These are phyloP conservation scores for Discostella pseudostelligera DNA, from an alignment of 108 stramenopile genomes.

Conservation along the genomic window DNA sequence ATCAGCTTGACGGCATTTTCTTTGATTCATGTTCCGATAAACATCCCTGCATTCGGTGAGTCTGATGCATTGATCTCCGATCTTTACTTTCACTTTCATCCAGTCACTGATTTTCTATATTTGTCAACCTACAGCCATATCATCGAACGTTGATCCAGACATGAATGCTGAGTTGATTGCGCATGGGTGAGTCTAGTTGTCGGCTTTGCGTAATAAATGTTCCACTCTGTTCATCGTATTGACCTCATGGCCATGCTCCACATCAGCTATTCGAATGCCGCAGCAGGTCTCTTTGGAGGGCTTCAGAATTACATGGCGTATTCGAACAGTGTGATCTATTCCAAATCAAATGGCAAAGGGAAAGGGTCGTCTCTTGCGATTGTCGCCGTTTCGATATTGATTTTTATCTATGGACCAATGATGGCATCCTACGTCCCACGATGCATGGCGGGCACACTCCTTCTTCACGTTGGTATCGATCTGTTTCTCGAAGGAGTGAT, in stretches of 20 bases:
- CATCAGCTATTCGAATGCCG: slow-evolving; percentile 56
- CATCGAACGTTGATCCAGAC: slow-evolving; percentile 59
- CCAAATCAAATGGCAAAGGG: slow-evolving; percentile 62
- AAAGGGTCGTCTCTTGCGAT: slow-evolving; percentile 47
- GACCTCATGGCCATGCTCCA: not conserved
- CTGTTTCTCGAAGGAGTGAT: slow-evolving; percentile 38
- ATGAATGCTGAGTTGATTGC: slow-evolving; percentile 76
- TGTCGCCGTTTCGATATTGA: slow-evolving; percentile 5
- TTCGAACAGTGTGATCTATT: slow-evolving; percentile 58
- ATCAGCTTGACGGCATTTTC: slow-evolving; percentile 59
- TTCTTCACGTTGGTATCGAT: slow-evolving; percentile 49
- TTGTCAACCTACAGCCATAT: slow-evolving; percentile 25
- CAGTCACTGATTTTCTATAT: not conserved
- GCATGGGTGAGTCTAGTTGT: slow-evolving; percentile 40
- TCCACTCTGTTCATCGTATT: not conserved
- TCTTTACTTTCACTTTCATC: not conserved
- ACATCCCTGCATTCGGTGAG: slow-evolving; percentile 70
- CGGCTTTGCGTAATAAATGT: not conserved
- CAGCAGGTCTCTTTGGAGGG: slow-evolving; percentile 60
- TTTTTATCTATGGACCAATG: slow-evolving; percentile 25
- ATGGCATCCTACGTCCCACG: slow-evolving; percentile 30
- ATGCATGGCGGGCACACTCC: slow-evolving; percentile 48
- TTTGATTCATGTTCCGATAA: slow-evolving; percentile 82
- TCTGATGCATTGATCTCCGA: not conserved
- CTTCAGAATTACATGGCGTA: slow-evolving; percentile 79